A percentile compares a stretch with the other conserved stretches of the same genome.
phyloP scores from a whole-genome alignment of 2,329 filamentous ascomycete genomes.

The Aspergillus hiratsukae region DNA sequence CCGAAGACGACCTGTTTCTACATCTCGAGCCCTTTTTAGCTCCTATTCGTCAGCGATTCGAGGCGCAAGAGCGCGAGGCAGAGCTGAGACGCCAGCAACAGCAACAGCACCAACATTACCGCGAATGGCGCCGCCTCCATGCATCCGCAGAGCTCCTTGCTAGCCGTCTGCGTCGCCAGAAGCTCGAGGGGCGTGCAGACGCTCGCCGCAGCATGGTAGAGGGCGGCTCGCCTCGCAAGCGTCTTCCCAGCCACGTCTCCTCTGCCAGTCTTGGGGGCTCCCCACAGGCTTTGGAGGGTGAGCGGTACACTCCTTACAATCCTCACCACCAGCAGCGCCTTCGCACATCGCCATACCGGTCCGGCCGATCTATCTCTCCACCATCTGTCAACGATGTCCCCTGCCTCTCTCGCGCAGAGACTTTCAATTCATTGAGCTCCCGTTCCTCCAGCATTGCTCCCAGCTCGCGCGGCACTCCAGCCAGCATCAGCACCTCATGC shows the following conservation, averaged over 20 bases:
- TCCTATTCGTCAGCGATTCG: slow-evolving; percentile 65
- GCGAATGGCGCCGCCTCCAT: slow-evolving; percentile 36
- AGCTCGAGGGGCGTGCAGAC: slow-evolving; percentile 28
- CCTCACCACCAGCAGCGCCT: slow-evolving; percentile 19
- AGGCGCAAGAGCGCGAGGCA: slow-evolving; percentile 48
- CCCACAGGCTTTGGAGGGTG: slow-evolving; percentile 27
- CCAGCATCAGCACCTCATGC: slow-evolving; percentile 37
- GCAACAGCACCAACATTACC: slow-evolving; percentile 14
- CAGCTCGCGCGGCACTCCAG: slow-evolving; percentile 41
- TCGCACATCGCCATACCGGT: slow-evolving; percentile 32
- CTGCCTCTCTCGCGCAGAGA: slow-evolving; percentile 38
- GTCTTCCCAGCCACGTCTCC: slow-evolving; percentile 26
- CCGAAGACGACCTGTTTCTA: slow-evolving; percentile 75
- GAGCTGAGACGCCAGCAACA: slow-evolving; percentile 19
- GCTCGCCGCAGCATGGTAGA: slow-evolving; percentile 13
- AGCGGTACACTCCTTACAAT: slow-evolving; percentile 36
- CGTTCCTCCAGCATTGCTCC: slow-evolving; percentile 42
- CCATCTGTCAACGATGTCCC: slow-evolving; percentile 44
- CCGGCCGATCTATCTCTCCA: slow-evolving; percentile 38
- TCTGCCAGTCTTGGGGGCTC: slow-evolving; percentile 27
- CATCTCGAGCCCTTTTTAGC: slow-evolving; percentile 85
- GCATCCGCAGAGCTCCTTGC: slow-evolving; percentile 33
- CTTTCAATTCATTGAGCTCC: slow-evolving; percentile 38
- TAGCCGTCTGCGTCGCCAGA: slow-evolving; percentile 34
- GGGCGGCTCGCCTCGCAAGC: slow-evolving; percentile 16